Percentiles rank a stretch among this genome's conserved stretches.
Conservation (phyloP, 1,139 yeast species). For the Diutina rugosa region DNA sequence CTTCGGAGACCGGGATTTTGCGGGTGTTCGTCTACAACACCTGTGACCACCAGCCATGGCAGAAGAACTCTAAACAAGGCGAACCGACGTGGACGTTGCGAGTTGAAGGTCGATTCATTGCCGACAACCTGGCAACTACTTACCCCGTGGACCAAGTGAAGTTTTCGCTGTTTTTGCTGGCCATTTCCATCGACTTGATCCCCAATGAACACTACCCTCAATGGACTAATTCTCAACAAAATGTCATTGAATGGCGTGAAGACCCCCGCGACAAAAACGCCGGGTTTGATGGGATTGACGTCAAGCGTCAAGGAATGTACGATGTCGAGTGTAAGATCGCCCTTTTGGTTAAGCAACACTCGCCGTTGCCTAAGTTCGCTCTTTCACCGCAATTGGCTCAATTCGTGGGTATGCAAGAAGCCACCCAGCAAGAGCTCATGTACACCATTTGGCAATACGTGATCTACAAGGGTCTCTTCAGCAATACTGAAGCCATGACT, state of each 20-base stretch:
- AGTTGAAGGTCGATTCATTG: constrained; percentile 70
- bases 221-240: constrained; percentile 17
- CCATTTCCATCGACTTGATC: constrained; percentile 67
- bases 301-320: constrained; percentile 62
- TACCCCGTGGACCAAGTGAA: constrained; percentile 18
- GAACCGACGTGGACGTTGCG: constrained; percentile 74
- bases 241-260: constrained; percentile 33
- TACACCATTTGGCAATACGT: constrained; percentile 84
- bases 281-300: constrained; percentile 75
- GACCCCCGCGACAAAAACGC: constrained; percentile 6
- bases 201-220: constrained; percentile 30
- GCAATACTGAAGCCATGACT: constrained; percentile 19
- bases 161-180: constrained; percentile 73
- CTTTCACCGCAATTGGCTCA: constrained; percentile 52
- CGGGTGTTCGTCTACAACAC: constrained; percentile 79
- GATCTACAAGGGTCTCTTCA: constrained; percentile 56
- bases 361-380: constrained; percentile 29
- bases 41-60: constrained; percentile 89
- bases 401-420: constrained; percentile 63
- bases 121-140: constrained; percentile 16
- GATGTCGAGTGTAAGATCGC: constrained; percentile 64
- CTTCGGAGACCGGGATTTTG: constrained; percentile 41
- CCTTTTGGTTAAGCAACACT: constrained; percentile 71
- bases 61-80: constrained; percentile 21
- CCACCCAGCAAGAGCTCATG: constrained; percentile 79